Base-by-base conservation (phyloP, 768 basidiomycete species). In the Clitopilus hobsonii region DNA sequence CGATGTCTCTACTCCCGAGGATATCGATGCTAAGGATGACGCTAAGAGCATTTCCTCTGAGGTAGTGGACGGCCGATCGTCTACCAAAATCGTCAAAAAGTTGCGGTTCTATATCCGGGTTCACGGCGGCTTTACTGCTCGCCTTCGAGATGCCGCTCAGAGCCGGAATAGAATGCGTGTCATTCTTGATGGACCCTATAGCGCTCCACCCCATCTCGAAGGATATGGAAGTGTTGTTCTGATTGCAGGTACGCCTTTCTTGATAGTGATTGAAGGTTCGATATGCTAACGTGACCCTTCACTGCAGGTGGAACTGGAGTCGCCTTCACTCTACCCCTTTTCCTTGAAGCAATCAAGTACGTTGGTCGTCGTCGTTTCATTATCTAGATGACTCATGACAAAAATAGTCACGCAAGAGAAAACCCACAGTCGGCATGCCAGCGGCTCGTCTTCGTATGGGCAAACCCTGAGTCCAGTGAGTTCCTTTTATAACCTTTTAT, bases 141-240 rank as follows among this genome's bases (percentile, higher is more conserved):
- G 75, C 0, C 67, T 85, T 14, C 63, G 67, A 41, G 62, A 74
- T 48, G 65, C 53, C 1, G 76, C 72, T 2, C 55, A 51, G 4
- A 45, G 58, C 16, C 51, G 56, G 8, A 36, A 57, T 45, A 64
- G 63, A 16, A 67, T 81, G 32, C 73, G 73, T 26, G 75, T 81
- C 14, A 16, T 82, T 32, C 58, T 89, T 1, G 86, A 88, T 30
- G 84, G 84, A 2, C 84, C 84, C 6, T 85, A 85, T 54, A 77
- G 83, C 4, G 60, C 63, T 0, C 71, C 76, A 0, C 78, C 78
- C 0, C 63, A 70, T 36, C 59, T 83, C 49, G 59, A 60, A 3
- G 64, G 67, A 1, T 81, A 73, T 50, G 73, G 79, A 11, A 77
- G 73, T 5, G 72, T 78, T 0, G 66, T 85, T 4, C 67, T 85